Base-by-base conservation (phyloP, 257 asterid species). In the Agastache rugosa region DNA sequence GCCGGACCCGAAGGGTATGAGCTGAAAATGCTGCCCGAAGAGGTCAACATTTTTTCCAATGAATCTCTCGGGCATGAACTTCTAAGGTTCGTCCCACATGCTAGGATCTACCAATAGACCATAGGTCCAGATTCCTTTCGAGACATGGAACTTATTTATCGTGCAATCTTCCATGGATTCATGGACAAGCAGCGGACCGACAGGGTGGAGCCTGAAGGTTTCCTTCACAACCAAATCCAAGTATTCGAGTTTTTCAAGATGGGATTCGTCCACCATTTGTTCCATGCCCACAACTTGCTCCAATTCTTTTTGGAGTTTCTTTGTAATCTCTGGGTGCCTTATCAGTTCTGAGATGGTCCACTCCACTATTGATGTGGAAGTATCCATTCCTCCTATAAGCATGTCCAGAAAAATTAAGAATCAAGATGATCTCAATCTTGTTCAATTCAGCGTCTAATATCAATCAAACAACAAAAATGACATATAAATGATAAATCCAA, bases 321-420 rank as follows among this genome's bases (percentile, higher is more conserved):
- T 76, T 80, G 74, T 80, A 16, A 62, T 53, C 14, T 17, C 17
- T 2, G 87, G 87, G 17, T 83, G 75, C 58, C 60, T 69, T 0
- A 80, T 51, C 23, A 85, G 77, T 70, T 85, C 89, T 0, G 87
- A 75, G 2, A 85, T 6, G 1, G 77, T 54, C 87, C 90, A 85
- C 31, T 79, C 88, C 5, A 81, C 48, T 5, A 73, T 17, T 4
- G 85, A 19, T 5, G 84, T 8, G 2, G 84, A 22, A 1, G 89
- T 85, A 53, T 85, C 87, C 64, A 63, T 80, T 69, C 82, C 87
- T 16, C 75, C 84, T 11, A 83, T 1, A 0, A 85, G 16, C 80
- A 85, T 16, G 35, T 56, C 63, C 34, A 8, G 60, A 10, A 6
- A 2, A 53, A 6, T 2, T 6, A 2, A 53, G 3, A 53, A 48